Conservation (phyloP, 2,329 filamentous ascomycete species). For the Bipolaris bicolor region DNA sequence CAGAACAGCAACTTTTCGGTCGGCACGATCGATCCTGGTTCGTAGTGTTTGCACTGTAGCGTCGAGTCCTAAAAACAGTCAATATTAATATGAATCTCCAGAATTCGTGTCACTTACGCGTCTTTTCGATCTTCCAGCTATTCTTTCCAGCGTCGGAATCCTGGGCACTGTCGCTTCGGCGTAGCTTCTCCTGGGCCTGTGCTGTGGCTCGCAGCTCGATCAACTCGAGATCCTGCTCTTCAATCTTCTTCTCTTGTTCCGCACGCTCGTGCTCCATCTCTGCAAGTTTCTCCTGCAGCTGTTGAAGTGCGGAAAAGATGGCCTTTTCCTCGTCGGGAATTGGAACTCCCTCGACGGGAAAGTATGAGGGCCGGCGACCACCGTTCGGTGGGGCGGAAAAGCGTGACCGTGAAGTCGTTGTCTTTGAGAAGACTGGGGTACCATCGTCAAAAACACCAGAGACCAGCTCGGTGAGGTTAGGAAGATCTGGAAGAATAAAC, state of each 20-base stretch:
- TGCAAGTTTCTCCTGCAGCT: slow-evolving; percentile 63
- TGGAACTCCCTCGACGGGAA: slow-evolving; percentile 60
- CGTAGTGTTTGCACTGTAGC: slow-evolving; percentile 66
- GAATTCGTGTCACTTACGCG: slow-evolving; percentile 54
- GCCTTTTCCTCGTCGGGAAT: slow-evolving; percentile 68
- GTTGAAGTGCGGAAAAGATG: slow-evolving; percentile 65
- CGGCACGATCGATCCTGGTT: slow-evolving; percentile 66
- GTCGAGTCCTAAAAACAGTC: slow-evolving; percentile 58
- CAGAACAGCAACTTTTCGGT: slow-evolving; percentile 66
- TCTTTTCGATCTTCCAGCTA: slow-evolving; percentile 58
- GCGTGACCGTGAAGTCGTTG: slow-evolving; percentile 58
- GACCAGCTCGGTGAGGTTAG: slow-evolving; percentile 66
- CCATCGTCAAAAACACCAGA: slow-evolving; percentile 64
- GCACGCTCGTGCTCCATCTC: slow-evolving; percentile 63
- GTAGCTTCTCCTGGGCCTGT: slow-evolving; percentile 48
- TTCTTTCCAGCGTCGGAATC: slow-evolving; percentile 54
- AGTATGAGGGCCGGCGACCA: slow-evolving; percentile 46
- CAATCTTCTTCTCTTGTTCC: slow-evolving; percentile 56
- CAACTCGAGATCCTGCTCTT: slow-evolving; percentile 61
- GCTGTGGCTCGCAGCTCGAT: slow-evolving; percentile 57
- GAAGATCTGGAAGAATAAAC: slow-evolving; percentile 65
- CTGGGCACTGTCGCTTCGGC: slow-evolving; percentile 56
- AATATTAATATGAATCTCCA: slow-evolving; percentile 6
- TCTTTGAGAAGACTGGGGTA: slow-evolving; percentile 62
- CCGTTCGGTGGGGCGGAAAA: slow-evolving; percentile 56